Conservation (phyloP, 1,284 basidiomycete genomes). For the Pseudomicrostroma phylloplanum region DNA sequence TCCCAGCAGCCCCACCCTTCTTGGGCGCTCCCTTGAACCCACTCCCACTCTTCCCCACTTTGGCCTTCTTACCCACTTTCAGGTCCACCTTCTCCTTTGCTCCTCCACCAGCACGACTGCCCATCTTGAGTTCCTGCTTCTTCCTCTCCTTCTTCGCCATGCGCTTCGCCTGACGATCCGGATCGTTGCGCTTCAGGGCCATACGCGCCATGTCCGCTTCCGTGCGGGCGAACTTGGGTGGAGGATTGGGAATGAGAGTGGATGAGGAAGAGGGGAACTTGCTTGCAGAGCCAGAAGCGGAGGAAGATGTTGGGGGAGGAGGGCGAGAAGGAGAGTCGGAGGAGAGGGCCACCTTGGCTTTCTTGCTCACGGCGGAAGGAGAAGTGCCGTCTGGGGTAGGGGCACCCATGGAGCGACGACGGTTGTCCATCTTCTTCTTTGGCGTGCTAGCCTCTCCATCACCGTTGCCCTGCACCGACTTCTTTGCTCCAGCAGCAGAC, state of each 20-base stretch:
- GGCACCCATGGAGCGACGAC: conserved; percentile 23
- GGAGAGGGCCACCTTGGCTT: conserved; percentile 6
- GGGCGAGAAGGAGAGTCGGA: conserved; percentile 13
- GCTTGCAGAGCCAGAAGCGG: no score
- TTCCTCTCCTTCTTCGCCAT: conserved; percentile 45
- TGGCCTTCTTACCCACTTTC: conserved; percentile 1
- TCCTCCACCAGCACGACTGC: neutral
- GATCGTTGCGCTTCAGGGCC: conserved; percentile 38
- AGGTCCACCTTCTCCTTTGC: conserved; percentile 7
- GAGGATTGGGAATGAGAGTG: conserved; percentile 22
- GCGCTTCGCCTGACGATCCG: conserved; percentile 31
- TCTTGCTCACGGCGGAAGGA: conserved; percentile 17
- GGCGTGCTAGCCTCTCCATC: conserved; percentile 7
- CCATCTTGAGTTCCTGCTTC: conserved; percentile 9
- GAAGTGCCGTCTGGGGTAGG: conserved; percentile 46
- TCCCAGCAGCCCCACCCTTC: neutral
- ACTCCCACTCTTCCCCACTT: neutral
- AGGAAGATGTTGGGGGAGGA: neutral
- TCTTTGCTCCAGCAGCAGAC: neutral
- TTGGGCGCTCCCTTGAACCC: no score
- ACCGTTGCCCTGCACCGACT: neutral
- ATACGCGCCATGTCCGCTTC: conserved; percentile 34
- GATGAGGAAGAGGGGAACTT: conserved; percentile 7
- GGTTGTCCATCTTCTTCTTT: conserved; percentile 14
- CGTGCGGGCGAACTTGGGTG: conserved; percentile 19